These are phyloP conservation scores for Kuraishia molischiana DNA, from an alignment of 805 yeast species.

Conservation along the genomic window DNA sequence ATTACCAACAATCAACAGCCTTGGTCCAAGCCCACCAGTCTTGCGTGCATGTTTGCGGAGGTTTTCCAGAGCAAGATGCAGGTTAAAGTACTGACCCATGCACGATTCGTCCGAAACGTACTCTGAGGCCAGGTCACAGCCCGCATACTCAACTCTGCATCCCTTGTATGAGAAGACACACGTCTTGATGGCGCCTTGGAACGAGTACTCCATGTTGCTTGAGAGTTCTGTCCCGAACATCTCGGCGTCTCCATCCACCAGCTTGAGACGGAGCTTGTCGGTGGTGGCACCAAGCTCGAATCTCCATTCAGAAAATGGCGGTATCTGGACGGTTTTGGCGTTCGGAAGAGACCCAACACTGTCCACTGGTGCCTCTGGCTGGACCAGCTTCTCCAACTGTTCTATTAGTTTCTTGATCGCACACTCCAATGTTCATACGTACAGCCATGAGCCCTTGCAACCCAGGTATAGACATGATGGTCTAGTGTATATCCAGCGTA, in stretches of 20 bases:
- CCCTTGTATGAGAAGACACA: constrained; percentile 59
- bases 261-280: constrained; percentile 38
- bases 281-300: constrained; percentile 50
- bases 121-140: constrained; percentile 33
- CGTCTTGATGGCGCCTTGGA: constrained; percentile 40
- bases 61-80: constrained; percentile 70
- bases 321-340: constrained; percentile 9
- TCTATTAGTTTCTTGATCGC: too few species aligned
- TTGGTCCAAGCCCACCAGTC: constrained; percentile 24
- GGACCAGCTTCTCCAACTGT: too few species aligned
- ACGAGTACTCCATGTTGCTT: constrained; percentile 48
- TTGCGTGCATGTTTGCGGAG: constrained; percentile 23
- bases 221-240: constrained; percentile 91
- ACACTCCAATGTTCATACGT: background rate
- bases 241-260: constrained; percentile 69
- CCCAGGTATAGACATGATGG: constrained; percentile 1
- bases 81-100: constrained; percentile 51
- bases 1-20: constrained; percentile 69
- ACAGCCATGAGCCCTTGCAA: background rate
- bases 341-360: background rate
- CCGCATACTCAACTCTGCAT: constrained; percentile 45
- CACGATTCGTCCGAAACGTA: constrained; percentile 67
- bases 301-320: constrained; percentile 58
- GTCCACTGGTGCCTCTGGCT: too few species aligned
- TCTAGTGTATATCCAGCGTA: too few species aligned